Conservation (phyloP, 306 rosid genomes). For the Cucumis melo region DNA sequence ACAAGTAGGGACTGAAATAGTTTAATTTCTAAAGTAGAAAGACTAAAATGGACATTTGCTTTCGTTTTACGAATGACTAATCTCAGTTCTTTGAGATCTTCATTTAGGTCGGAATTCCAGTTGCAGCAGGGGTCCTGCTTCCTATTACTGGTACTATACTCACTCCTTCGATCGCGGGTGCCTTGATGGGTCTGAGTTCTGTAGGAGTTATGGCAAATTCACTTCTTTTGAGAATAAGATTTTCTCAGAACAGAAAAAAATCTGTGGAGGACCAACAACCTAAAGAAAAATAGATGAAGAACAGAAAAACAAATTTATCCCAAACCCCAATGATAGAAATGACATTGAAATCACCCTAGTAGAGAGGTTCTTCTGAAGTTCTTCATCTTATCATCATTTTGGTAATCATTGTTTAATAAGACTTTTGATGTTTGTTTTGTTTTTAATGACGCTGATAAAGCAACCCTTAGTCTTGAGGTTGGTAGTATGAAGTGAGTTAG, state of each 20-base stretch:
- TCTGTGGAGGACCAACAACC: slow-evolving; percentile 16
- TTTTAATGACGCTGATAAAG: background rate
- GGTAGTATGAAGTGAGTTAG: background rate
- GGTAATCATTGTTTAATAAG: background rate
- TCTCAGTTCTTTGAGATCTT: background rate
- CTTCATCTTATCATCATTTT: background rate
- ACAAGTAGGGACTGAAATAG: too few species aligned
- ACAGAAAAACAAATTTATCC: background rate
- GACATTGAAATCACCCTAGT: background rate
- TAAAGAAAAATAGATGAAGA: background rate
- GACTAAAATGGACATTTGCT: background rate
- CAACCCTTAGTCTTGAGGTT: background rate
- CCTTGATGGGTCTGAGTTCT: slow-evolving; percentile 88
- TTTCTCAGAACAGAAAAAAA: slow-evolving; percentile 46
- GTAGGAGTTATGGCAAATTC: slow-evolving; percentile 86
- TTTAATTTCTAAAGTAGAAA: background rate
- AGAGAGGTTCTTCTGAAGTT: background rate
- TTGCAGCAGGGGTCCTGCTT: slow-evolving; percentile 83
- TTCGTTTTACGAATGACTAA: background rate
- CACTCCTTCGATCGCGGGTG: slow-evolving; percentile 97
- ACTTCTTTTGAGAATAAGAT: slow-evolving; percentile 54
- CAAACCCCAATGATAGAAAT: background rate
- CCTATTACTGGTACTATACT: slow-evolving; percentile 73
- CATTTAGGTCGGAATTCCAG: slow-evolving; percentile 85
- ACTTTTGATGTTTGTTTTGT: too few species aligned